Evolutionary conservation across 345 rosid genomes (phyloP).

Genomic region (Kandelia obovata): DNA sequence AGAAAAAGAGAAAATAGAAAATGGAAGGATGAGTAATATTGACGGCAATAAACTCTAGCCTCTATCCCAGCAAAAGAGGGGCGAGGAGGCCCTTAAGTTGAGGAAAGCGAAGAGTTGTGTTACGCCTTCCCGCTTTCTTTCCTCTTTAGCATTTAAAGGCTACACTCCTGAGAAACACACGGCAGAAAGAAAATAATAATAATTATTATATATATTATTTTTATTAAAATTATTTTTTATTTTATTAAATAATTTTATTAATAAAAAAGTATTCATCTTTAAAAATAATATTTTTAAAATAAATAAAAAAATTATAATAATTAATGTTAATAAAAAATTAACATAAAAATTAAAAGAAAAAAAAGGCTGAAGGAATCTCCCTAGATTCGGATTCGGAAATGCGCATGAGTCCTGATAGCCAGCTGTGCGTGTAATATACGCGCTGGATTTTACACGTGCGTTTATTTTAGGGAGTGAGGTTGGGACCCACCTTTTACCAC

Average conservation of each 20-base stretch:
- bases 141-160: constrained; percentile 14
- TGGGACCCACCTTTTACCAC: neutral
- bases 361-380: constrained; percentile 2
- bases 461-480: neutral
- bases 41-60: neutral
- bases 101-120: neutral
- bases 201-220: too few species aligned
- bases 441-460: neutral
- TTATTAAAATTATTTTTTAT: too few species aligned
- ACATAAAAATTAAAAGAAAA: neutral
- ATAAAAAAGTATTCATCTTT: too few species aligned
- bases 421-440: constrained; percentile 5
- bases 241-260: too few species aligned
- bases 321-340: too few species aligned
- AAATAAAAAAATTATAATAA: too few species aligned
- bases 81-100: neutral
- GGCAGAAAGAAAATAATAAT: neutral
- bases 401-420: constrained; percentile 8
- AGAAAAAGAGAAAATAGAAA: neutral
- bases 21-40: constrained; percentile 4
- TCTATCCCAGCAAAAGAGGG: neutral
- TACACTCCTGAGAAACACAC: neutral
- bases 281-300: too few species aligned
- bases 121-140: constrained; percentile 22
- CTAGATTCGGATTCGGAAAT: constrained; percentile 2